Evolutionary conservation across 305 asterid genomes (phyloP), one percentile per base, ranked within the genome.

Genomic region (Fraxinus platypoda): DNA sequence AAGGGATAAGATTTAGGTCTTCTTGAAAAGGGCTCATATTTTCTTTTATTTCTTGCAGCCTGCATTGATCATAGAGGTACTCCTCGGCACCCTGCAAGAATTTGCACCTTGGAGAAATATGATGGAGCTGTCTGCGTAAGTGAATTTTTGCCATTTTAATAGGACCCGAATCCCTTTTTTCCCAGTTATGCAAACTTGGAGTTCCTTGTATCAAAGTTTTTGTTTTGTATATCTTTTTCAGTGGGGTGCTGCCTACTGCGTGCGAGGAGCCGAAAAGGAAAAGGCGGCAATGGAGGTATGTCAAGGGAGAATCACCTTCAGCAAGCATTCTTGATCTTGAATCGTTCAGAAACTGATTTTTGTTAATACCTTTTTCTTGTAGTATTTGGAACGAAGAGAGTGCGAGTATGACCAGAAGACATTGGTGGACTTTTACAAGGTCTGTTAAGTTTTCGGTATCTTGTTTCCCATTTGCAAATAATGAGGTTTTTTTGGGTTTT

Each of bases 61-160:
- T 94, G 99, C 93, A 94, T 94, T 83, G 99, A 96, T 84, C 99
- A 96, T 74, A 89, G 97, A 89, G 99, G 99, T 7, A 96, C 98
- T 19, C 98, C 98, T 30, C 94, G 94, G 86, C 92, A 90, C 78
- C 99, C 99, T 68, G 98, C 98, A 12, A 90, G 99, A 90, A 96
- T 98, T 80, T 92, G 97, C 94, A 88, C 99, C 77, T 84, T 96
- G 91, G 98, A 94, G 85, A 83, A 91, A 83, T 43, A 49, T 8
- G 86, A 90, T 43, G 98, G 94, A 81, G 77, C 94, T 35, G 72
- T 94, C 79, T 94, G 98, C 85, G 98, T 95, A 89, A 92, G 99
- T 92, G 19, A 8, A 66, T 66, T 26, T 62, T 66, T 62, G 21
- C 33, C 75, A 31, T 52, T 19, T n/a, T 34, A 59, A 35, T 26